Evolutionary conservation across 1,284 basidiomycete genomes (phyloP).

Genomic region (Trametes hirsuta): DNA sequence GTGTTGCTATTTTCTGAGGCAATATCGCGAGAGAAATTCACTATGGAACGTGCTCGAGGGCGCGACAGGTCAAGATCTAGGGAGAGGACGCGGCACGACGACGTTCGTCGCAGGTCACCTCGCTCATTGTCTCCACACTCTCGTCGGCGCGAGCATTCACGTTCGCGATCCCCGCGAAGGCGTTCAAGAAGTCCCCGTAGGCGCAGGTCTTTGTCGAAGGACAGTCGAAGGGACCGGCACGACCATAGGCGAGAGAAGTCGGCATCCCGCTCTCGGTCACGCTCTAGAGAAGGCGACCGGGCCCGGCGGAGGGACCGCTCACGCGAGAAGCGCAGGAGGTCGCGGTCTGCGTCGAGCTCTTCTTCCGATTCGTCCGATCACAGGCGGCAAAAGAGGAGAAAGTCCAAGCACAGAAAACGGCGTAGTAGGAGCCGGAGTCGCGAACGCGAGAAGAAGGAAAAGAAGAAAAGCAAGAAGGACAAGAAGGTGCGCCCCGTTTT

Average conservation of each 20-base stretch:
- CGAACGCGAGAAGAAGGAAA: slow-evolving; percentile 59
- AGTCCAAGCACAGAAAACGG: slow-evolving; percentile 47
- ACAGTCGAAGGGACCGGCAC: slow-evolving; percentile 5
- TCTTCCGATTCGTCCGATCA: slow-evolving; percentile 43
- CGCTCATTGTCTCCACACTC: slow-evolving; percentile 15
- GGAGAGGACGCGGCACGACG: slow-evolving; percentile 12
- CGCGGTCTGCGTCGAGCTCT: slow-evolving; percentile 39
- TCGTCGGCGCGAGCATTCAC: slow-evolving; percentile 13
- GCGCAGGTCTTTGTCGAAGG: neutral
- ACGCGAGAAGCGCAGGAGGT: slow-evolving; percentile 36
- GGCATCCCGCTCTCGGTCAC: slow-evolving; percentile 29
- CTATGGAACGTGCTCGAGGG: neutral
- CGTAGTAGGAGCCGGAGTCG: slow-evolving; percentile 48
- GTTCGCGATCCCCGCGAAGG: slow-evolving; percentile 17
- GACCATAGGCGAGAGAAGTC: slow-evolving; percentile 23
- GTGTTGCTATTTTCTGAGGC: too few relatives aligned
- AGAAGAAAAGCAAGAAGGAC: slow-evolving; percentile 69
- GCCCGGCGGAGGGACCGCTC: slow-evolving; percentile 23
- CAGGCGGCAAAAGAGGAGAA: slow-evolving; percentile 44
- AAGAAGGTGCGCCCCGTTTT: slow-evolving; percentile 51
- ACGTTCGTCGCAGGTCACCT: slow-evolving; percentile 4
- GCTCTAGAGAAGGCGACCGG: slow-evolving; percentile 25
- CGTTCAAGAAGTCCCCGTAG: slow-evolving; percentile 9
- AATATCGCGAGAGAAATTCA: neutral
- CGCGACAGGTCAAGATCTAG: slow-evolving; percentile 11